A percentile compares a stretch with the other conserved stretches of the same genome.
phyloP scores from a whole-genome alignment of 345 rosid genomes.

The Rhodomyrtus tomentosa region DNA sequence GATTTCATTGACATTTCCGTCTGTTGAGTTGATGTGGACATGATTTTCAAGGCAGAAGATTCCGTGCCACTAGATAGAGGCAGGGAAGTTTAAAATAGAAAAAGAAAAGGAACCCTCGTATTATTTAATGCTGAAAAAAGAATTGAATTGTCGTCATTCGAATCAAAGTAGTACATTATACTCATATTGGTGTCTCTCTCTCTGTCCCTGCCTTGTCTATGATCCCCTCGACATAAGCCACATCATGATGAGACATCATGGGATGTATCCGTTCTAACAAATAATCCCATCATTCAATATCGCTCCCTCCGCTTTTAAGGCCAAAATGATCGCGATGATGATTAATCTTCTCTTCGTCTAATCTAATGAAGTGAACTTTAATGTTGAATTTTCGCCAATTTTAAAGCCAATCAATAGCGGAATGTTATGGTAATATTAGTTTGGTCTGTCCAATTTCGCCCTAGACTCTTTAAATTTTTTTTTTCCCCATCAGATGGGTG shows the following conservation, averaged over 20 bases:
- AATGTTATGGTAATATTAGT: neutral
- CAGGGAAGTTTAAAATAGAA: no score
- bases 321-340: neutral
- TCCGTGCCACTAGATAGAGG: neutral
- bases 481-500: neutral
- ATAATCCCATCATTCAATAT: neutral
- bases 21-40: neutral
- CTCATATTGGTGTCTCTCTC: neutral
- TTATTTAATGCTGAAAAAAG: neutral
- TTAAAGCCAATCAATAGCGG: neutral
- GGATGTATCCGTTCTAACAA: neutral
- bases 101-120: neutral
- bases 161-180: neutral
- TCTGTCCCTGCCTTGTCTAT: neutral
- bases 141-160: neutral
- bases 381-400: neutral
- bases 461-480: neutral
- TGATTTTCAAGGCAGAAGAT: neutral
- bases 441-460: neutral
- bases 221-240: neutral
- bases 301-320: neutral
- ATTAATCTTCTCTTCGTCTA: neutral
- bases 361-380: neutral
- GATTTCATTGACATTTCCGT: neutral
- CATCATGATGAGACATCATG: neutral